Base-by-base conservation (phyloP, 2,329 filamentous ascomycete species). In the Ustilaginoidea virens region DNA sequence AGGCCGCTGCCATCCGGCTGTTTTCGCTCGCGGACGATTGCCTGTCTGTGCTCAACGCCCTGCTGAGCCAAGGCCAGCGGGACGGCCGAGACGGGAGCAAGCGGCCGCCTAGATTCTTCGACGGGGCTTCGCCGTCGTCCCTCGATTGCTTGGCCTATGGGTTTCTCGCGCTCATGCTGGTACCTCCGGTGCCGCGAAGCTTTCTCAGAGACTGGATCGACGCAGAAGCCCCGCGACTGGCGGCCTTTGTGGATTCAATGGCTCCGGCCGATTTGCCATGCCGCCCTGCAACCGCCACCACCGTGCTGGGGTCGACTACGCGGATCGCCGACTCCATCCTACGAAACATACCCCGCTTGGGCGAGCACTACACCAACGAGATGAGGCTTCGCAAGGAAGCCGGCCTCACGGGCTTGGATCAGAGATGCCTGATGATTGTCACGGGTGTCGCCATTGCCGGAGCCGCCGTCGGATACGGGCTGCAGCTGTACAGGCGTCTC, bases 131-230 rank as follows among this genome's bases (percentile, higher is more conserved):
- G 4, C 28, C 49, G 3, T 49, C 52, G 0, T 52, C 40, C 14
- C 36, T 92, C 15, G 86, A 94, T 51, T 93, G 81, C 46, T 51
- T 94, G 26, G 75, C 73, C 0, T 70, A 82, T 42, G 90, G 76
- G 8, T 92, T 92, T 48, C 58, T 96, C 20, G 66, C 72, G 2
- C 55, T 94, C 28, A 79, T 90, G 59, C 58, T 78, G 14, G 54
- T 60, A 30, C 51, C 54, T 6, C 44, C 52, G 9, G 60, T 65
- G 4, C 63, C 62, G 3, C 53, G 53, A 25, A 41, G 48, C 8
- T 56, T 56, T 28, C 30, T 56, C 9, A 49, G 54, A 29, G 54
- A 61, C 29, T 63, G 58, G 44, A 44, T 66, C 2, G 31, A 38
- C 15, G 33, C 45, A 7, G 43, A 52, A 28, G 36, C 44, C 0